Conservation (phyloP, 2,329 filamentous ascomycete genomes). For the Coniochaeta hoffmannii region DNA sequence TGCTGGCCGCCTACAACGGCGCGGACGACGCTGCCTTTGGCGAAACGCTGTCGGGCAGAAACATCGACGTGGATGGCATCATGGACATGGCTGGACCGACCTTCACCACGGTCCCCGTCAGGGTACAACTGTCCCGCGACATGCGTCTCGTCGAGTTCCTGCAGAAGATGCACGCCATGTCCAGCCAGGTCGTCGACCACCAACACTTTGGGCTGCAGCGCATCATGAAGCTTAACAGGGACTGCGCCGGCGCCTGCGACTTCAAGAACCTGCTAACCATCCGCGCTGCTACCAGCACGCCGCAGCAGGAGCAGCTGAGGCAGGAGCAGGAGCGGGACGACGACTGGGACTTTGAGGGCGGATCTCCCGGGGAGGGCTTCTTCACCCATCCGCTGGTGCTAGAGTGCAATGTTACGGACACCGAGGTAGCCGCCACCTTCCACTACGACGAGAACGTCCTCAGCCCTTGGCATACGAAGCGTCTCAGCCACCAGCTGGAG, state of each 20-base stretch:
- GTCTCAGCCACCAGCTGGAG: constrained; percentile 12
- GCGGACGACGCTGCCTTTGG: constrained; percentile 9
- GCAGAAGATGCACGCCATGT: constrained; percentile 9
- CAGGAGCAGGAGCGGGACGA: neutral
- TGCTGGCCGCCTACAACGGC: constrained; percentile 6
- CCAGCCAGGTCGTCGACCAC: constrained; percentile 9
- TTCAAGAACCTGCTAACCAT: constrained; percentile 16
- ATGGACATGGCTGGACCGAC: constrained; percentile 17
- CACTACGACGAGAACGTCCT: constrained; percentile 14
- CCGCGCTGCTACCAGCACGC: constrained; percentile 5
- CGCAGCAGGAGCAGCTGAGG: neutral
- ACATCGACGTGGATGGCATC: constrained; percentile 14
- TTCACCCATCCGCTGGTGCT: constrained; percentile 17
- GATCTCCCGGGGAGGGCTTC: constrained; percentile 12
- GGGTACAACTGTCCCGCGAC: constrained; percentile 6
- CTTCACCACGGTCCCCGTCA: constrained; percentile 14
- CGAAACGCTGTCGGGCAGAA: constrained; percentile 16
- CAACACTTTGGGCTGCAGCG: constrained; percentile 16
- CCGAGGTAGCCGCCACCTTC: constrained; percentile 10
- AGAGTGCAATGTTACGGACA: constrained; percentile 12
- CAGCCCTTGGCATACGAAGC: constrained; percentile 12
- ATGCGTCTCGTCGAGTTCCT: constrained; percentile 8
- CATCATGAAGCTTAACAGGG: constrained; percentile 12
- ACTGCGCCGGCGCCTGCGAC: constrained; percentile 12
- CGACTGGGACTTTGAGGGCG: constrained; percentile 14